Evolutionary conservation across 805 yeast genomes (phyloP).

Genomic region (Clavispora phyllophila): DNA sequence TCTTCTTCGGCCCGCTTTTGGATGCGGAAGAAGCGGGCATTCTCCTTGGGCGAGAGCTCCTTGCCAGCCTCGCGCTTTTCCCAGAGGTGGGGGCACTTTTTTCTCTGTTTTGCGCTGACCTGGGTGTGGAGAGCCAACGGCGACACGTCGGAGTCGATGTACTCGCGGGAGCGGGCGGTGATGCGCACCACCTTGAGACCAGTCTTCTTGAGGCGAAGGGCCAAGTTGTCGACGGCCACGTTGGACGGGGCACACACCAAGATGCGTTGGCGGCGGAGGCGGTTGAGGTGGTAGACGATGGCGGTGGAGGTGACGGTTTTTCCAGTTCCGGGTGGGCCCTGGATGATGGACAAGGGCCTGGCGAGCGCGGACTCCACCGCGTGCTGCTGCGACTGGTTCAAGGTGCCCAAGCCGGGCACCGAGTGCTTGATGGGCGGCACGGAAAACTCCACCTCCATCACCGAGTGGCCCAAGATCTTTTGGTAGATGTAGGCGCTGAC

Average conservation of each 20-base stretch:
- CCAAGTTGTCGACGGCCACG: conserved; percentile 90
- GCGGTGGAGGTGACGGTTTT: conserved; percentile 92
- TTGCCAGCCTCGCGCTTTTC: conserved; percentile 4
- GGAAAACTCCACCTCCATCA: conserved; percentile 57
- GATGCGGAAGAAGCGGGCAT: conserved; percentile 2
- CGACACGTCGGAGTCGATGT: conserved; percentile 44
- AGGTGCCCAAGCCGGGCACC: conserved; percentile 59
- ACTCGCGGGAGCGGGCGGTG: conserved; percentile 74
- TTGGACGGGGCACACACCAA: conserved; percentile 94
- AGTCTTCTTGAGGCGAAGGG: conserved; percentile 60
- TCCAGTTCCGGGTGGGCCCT: conserved; percentile 94
- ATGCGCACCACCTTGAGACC: conserved; percentile 78
- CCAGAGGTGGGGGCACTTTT: neutral
- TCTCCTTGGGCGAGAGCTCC: conserved; percentile 7
- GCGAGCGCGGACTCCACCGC: conserved; percentile 48
- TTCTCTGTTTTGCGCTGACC: conserved; percentile 23
- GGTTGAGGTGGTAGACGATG: conserved; percentile 69
- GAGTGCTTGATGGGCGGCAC: conserved; percentile 56
- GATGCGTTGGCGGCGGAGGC: conserved; percentile 56
- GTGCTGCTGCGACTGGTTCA: conserved; percentile 72
- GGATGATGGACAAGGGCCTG: conserved; percentile 28
- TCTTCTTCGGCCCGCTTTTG: conserved; percentile 39
- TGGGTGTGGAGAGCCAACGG: conserved; percentile 13
- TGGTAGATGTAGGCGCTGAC: conserved; percentile 74
- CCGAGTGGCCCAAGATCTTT: conserved; percentile 75